Evolutionary conservation across 768 basidiomycete genomes (phyloP).

Genomic region (Collybia nuda): DNA sequence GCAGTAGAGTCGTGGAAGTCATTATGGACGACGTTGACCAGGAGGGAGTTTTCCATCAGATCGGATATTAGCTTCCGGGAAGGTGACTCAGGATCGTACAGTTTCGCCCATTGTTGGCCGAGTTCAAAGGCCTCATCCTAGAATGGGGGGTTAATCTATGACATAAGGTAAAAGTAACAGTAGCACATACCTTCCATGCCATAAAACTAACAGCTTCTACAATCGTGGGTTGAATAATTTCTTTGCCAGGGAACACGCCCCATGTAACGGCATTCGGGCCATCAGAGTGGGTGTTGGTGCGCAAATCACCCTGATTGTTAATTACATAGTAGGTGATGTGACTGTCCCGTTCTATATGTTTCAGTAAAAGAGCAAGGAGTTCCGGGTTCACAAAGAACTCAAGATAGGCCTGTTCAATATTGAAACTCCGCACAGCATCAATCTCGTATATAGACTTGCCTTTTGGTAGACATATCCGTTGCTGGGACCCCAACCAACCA

Average conservation of each 20-base stretch:
- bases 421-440: not conserved
- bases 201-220: constrained; percentile 98
- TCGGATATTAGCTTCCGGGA: constrained; percentile 74
- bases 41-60: constrained; percentile 78
- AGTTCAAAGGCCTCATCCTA: constrained; percentile 95
- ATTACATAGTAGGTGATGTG: constrained; percentile 97
- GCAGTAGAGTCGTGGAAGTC: constrained; percentile 84
- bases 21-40: constrained; percentile 97
- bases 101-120: constrained; percentile 85
- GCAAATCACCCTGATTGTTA: constrained; percentile 91
- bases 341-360: constrained; percentile 82
- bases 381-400: constrained; percentile 90
- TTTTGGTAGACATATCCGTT: constrained; percentile 97
- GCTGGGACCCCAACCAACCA: constrained; percentile 91
- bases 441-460: constrained; percentile 35
- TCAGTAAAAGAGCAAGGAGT: constrained; percentile 69
- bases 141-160: constrained; percentile 6
- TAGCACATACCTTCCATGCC: constrained; percentile 84
- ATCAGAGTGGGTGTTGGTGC: constrained; percentile 92
- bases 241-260: constrained; percentile 98
- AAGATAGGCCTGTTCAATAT: constrained; percentile 72
- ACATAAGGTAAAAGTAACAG: not conserved
- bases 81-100: constrained; percentile 78
- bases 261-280: constrained; percentile 99
- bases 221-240: constrained; percentile 94